These are phyloP conservation scores for Picea sitchensis DNA, from an alignment of 75 land plant species.

Conservation along the genomic window DNA sequence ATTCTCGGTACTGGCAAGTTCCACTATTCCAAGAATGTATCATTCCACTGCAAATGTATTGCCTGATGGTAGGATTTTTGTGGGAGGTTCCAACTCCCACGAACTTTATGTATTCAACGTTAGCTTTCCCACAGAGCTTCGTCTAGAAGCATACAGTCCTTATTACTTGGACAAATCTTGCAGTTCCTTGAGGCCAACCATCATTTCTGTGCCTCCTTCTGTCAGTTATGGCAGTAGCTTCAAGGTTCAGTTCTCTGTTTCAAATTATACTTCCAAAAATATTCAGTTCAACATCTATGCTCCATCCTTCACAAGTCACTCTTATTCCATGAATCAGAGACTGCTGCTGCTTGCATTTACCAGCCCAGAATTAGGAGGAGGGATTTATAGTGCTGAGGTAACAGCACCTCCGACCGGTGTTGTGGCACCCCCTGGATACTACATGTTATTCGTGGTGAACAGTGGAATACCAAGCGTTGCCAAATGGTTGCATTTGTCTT, in stretches of 20 bases:
- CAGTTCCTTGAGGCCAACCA: not conserved
- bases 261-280: not conserved
- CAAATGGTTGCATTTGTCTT: conserved; percentile 20
- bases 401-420: conserved; percentile 23
- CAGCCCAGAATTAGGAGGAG: not conserved
- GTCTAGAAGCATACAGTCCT: conserved; percentile 11
- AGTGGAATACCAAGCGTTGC: conserved; percentile 24
- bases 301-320: conserved; percentile 24
- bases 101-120: not conserved
- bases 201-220: not conserved
- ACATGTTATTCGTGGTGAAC: not conserved
- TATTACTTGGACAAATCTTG: not conserved
- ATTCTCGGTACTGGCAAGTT: not conserved
- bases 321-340: conserved; percentile 18
- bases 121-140: conserved; percentile 10
- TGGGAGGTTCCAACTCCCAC: conserved; percentile 15
- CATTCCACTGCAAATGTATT: conserved; percentile 20
- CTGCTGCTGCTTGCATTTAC: conserved; percentile 4
- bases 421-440: conserved; percentile 26
- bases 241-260: conserved; percentile 3
- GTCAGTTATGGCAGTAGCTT: conserved; percentile 13
- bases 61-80: conserved; percentile 12
- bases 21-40: conserved; percentile 15
- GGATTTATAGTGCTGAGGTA: not conserved
- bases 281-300: conserved; percentile 13